Conservation (phyloP, 345 rosid genomes). For the Xanthoceras sorbifolium region DNA sequence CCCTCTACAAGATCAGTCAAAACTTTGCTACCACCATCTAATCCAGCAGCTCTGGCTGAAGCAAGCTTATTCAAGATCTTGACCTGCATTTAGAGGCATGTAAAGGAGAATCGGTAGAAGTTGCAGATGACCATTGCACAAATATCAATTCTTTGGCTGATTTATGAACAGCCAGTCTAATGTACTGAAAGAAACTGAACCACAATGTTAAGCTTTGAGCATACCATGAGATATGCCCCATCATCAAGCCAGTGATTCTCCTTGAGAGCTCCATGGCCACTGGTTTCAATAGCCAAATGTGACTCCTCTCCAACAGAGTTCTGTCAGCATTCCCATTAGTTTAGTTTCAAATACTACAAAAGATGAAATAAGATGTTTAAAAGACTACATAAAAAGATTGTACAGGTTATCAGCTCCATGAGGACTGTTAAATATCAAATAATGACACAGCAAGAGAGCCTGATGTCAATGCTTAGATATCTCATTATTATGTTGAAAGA, state of each 20-base stretch:
- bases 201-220: conserved; percentile 18
- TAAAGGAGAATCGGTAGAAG: neutral
- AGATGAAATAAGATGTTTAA: neutral
- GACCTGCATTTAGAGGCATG: conserved; percentile 50
- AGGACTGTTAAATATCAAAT: neutral
- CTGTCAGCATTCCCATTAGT: conserved; percentile 39
- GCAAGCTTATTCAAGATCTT: conserved; percentile 93
- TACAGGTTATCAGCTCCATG: neutral
- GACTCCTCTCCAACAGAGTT: conserved; percentile 85
- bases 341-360: conserved; percentile 18
- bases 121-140: conserved; percentile 10
- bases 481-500: neutral
- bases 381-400: neutral
- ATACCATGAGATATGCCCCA: conserved; percentile 98
- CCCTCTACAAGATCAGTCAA: conserved; percentile 84
- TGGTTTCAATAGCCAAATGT: conserved; percentile 96
- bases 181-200: neutral
- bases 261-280: conserved; percentile 98
- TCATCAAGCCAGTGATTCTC: conserved; percentile 99
- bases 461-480: neutral
- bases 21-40: conserved; percentile 74
- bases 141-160: conserved; percentile 5
- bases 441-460: neutral
- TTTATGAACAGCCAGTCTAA: neutral
- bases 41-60: conserved; percentile 79